These are phyloP conservation scores for Mycena vitilis DNA, from an alignment of 768 basidiomycete species.

Conservation along the genomic window DNA sequence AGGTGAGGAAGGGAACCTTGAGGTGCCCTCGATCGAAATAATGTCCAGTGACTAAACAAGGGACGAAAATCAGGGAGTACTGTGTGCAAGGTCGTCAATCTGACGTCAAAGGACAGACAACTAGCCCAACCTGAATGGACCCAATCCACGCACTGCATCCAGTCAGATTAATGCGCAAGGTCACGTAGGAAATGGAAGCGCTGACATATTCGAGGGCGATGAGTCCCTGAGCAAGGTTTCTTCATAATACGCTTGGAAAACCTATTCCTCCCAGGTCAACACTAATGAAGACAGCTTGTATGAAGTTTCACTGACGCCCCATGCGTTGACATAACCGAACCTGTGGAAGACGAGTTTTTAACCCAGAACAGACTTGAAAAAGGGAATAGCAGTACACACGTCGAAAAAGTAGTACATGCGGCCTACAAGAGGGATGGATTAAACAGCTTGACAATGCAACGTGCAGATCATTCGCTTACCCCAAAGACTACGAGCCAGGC, in stretches of 20 bases:
- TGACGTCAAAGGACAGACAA: background rate
- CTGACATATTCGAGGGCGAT: constrained; percentile 76
- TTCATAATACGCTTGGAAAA: constrained; percentile 82
- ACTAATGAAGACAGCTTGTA: background rate
- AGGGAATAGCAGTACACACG: constrained; percentile 18
- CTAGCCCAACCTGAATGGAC: constrained; percentile 67
- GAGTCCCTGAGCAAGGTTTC: constrained; percentile 60
- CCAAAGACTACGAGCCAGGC: constrained; percentile 34
- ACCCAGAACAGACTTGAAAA: background rate
- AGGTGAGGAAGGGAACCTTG: constrained; percentile 58
- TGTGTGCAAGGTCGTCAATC: constrained; percentile 39
- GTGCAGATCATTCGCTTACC: constrained; percentile 4
- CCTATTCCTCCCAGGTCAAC: constrained; percentile 47
- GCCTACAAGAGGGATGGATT: constrained; percentile 5
- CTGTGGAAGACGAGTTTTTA: constrained; percentile 19
- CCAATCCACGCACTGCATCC: constrained; percentile 80
- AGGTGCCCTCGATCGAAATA: constrained; percentile 82
- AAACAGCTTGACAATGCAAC: too few relatives aligned
- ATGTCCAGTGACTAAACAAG: constrained; percentile 73
- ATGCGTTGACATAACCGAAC: constrained; percentile 35
- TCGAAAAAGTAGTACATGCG: constrained; percentile 32
- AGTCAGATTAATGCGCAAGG: too few relatives aligned
- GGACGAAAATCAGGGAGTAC: constrained; percentile 74
- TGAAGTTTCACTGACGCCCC: constrained; percentile 23
- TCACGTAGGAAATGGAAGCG: constrained; percentile 4